These are phyloP conservation scores for Zymoseptoria pseudotritici DNA, from an alignment of 2,329 filamentous ascomycete species.

Conservation along the genomic window DNA sequence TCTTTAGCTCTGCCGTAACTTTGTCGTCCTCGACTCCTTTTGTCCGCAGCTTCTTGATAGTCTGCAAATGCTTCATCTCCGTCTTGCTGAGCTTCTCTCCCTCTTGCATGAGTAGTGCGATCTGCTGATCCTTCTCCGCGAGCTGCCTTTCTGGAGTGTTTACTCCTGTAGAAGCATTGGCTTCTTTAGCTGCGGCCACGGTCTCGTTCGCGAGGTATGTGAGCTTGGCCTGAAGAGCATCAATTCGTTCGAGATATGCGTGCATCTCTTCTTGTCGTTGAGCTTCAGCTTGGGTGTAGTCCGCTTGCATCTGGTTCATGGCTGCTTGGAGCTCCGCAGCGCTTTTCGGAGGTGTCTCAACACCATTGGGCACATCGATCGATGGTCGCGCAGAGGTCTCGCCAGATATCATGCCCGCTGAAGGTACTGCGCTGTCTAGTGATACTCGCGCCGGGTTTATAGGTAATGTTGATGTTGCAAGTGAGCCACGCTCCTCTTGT, in stretches of 20 bases:
- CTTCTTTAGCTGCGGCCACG: constrained; percentile 64
- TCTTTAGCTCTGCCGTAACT: constrained; percentile 44
- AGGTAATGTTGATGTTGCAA: constrained; percentile 26
- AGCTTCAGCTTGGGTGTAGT: constrained; percentile 44
- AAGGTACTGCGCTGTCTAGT: constrained; percentile 21
- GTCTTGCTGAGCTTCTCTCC: constrained; percentile 79
- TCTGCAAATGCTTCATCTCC: constrained; percentile 75
- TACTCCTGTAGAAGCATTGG: constrained; percentile 53
- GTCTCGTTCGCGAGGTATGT: constrained; percentile 79
- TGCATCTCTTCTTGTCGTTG: constrained; percentile 76
- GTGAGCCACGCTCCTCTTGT: constrained; percentile 10
- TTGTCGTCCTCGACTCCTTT: constrained; percentile 48
- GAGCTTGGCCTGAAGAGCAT: constrained; percentile 84
- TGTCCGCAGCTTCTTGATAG: constrained; percentile 69
- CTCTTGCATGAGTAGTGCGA: constrained; percentile 84
- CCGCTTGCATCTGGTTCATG: constrained; percentile 43
- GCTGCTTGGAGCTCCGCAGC: constrained; percentile 36
- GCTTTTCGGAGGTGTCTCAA: constrained; percentile 19
- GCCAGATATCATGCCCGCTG: constrained; percentile 7
- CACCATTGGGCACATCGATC: constrained; percentile 18
- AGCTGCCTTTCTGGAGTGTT: constrained; percentile 70
- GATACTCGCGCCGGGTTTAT: constrained; percentile 30
- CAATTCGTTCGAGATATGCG: constrained; percentile 78
- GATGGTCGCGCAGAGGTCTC: constrained; percentile 9
- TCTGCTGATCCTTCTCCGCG: constrained; percentile 83